phyloP scores from a whole-genome alignment of 2,329 filamentous ascomycete species.

The Penicillium sclerotigenum region DNA sequence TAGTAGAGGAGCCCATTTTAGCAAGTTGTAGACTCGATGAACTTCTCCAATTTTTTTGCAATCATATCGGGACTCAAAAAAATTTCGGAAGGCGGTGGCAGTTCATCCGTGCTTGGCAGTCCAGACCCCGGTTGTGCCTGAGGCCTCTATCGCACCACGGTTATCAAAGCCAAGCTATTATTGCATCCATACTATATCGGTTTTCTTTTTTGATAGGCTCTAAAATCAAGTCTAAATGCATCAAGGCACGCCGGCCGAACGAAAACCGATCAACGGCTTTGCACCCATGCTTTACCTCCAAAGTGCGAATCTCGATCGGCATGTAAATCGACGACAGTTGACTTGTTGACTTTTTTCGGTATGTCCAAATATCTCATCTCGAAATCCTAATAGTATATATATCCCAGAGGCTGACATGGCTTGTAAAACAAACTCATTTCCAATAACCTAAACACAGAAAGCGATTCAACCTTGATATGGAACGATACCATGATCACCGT shows the following conservation, averaged over 20 bases:
- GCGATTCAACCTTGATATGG: not conserved
- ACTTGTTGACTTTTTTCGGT: not conserved
- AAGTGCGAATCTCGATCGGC: not conserved
- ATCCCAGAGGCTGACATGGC: not conserved
- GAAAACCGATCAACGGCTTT: no score
- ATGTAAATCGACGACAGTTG: not conserved
- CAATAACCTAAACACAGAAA: not conserved
- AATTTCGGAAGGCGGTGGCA: constrained; percentile 41
- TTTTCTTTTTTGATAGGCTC: not conserved
- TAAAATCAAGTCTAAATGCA: no score
- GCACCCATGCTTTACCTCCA: not conserved
- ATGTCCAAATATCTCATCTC: not conserved
- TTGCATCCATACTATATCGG: not conserved
- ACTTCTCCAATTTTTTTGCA: constrained; percentile 28
- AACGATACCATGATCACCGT: not conserved
- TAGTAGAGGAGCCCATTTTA: constrained; percentile 42
- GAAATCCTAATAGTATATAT: not conserved
- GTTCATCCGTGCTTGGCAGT: constrained; percentile 31
- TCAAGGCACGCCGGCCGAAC: no score
- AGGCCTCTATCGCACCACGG: constrained; percentile 6
- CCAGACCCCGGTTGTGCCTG: constrained; percentile 17
- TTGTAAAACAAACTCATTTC: not conserved
- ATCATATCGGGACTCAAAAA: constrained; percentile 32
- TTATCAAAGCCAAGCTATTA: no score
- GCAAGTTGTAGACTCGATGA: constrained; percentile 22